Evolutionary conservation across 768 basidiomycete species (phyloP).

Genomic region (Podaxis rugospora): DNA sequence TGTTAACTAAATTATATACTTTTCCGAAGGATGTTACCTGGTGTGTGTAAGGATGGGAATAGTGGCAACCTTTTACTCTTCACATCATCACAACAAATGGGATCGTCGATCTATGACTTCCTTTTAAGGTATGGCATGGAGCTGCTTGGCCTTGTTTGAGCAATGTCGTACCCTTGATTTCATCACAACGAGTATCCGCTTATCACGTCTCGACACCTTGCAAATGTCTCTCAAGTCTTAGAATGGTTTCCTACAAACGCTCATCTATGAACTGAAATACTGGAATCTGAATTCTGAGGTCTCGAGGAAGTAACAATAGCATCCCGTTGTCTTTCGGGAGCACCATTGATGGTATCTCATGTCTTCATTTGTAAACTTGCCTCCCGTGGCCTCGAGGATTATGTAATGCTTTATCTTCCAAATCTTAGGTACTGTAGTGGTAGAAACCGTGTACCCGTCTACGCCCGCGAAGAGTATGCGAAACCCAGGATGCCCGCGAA

Average conservation of each 20-base stretch:
- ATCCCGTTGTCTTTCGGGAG: too few species aligned
- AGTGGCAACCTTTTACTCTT: constrained; percentile 8
- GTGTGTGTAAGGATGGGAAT: constrained; percentile 12
- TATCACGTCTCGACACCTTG: constrained; percentile 2
- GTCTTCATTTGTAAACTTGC: not conserved
- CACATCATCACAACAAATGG: constrained; percentile 9
- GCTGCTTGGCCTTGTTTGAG: not conserved
- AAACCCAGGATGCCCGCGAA: constrained; percentile 14
- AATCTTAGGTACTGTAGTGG: not conserved
- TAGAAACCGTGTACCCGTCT: not conserved
- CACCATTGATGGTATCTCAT: not conserved
- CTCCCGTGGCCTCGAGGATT: not conserved
- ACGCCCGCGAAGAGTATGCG: not conserved
- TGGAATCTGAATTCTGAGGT: not conserved
- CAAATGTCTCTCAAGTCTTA: not conserved
- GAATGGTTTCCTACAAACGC: not conserved
- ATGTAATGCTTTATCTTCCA: not conserved
- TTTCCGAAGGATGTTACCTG: constrained; percentile 9
- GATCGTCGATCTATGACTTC: not conserved
- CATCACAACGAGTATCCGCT: constrained; percentile 19
- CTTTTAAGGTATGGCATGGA: not conserved
- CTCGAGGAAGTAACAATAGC: too few species aligned
- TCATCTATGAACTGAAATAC: not conserved
- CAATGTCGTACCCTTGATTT: constrained; percentile 22
- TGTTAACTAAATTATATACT: constrained; percentile 12